phyloP scores from a whole-genome alignment of 2,329 filamentous ascomycete species.

The Xylaria sp. region DNA sequence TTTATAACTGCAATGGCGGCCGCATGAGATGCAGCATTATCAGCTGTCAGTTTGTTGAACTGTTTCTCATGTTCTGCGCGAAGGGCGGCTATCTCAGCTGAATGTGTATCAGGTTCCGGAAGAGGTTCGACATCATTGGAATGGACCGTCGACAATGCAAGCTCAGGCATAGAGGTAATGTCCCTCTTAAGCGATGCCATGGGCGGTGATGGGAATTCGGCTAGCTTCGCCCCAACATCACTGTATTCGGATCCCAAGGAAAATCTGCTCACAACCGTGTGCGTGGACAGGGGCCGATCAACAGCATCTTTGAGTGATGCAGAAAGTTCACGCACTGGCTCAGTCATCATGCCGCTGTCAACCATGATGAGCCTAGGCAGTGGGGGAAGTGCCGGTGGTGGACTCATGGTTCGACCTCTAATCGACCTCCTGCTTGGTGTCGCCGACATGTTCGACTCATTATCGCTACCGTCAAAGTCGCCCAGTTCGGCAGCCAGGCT shows the following conservation, averaged over 20 bases:
- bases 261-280: slow-evolving; percentile 57
- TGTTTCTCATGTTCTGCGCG: slow-evolving; percentile 43
- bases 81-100: slow-evolving; percentile 51
- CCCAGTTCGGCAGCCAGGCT: slow-evolving; percentile 92
- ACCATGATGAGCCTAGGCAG: slow-evolving; percentile 66
- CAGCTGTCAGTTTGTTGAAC: slow-evolving; percentile 40
- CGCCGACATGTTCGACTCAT: slow-evolving; percentile 68
- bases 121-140: slow-evolving; percentile 54
- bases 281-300: slow-evolving; percentile 55
- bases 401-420: slow-evolving; percentile 55
- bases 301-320: slow-evolving; percentile 44
- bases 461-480: slow-evolving; percentile 79
- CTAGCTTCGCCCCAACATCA: slow-evolving; percentile 64
- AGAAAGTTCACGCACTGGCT: slow-evolving; percentile 55
- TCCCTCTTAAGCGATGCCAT: slow-evolving; percentile 51
- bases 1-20: slow-evolving; percentile 41
- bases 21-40: slow-evolving; percentile 41
- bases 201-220: slow-evolving; percentile 65
- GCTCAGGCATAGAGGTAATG: slow-evolving; percentile 48
- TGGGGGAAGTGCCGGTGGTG: slow-evolving; percentile 60
- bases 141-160: slow-evolving; percentile 58
- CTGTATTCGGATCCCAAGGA: slow-evolving; percentile 61
- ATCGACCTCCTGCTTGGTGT: slow-evolving; percentile 65
- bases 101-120: slow-evolving; percentile 39
- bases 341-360: slow-evolving; percentile 70